Base-by-base conservation (phyloP, 116 monocot genomes). In the Posidonia oceanica region DNA sequence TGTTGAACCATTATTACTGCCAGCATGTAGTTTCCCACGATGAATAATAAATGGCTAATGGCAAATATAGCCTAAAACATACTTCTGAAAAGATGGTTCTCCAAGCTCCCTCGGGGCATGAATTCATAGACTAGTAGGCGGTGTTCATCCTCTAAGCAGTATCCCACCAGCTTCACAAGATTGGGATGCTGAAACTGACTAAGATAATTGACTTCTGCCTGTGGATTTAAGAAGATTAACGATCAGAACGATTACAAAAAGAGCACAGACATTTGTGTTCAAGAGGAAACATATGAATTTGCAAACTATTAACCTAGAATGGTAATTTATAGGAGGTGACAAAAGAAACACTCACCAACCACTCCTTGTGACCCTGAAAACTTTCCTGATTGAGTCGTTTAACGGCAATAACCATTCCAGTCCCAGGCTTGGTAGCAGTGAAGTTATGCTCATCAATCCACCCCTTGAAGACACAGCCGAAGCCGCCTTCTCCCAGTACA, bases 41-140 rank as follows among this genome's bases (percentile, higher is more conserved):
- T 29, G 29, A 29, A 29, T 29, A 29, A 29, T 29, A 29, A 29
- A 29, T 29, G 29, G 29, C 29, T 0, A 29, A 29, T 29, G 29
- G 29, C 29, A 29, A 29, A 29, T 29, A 29, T 29, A 29, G 29
- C 29, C 29, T 29, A 29, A 29, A 29, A 71, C 84, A 75, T 79
- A 90, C 90, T 86, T 76, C 90, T 80, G 64, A 91, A 91, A 14
- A 91, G 87, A 79, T 91, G 91, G 68, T 87, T 87, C 64, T 91
- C 91, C 72, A 91, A 78, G 78, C 91, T 91, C 36, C 91, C 91
- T 16, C 85, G 80, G 37, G 91, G 84, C 91, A 91, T 91, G 54
- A 90, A 89, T 74, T 89, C 89, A 66, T 89, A 89, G 14, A 89
- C 89, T 4, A 89, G 80, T 18, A 89, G 70, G 8, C 84, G 86